These are phyloP conservation scores for Neurospora sp. DNA, from an alignment of 495 filamentous ascomycete species.

Conservation along the genomic window DNA sequence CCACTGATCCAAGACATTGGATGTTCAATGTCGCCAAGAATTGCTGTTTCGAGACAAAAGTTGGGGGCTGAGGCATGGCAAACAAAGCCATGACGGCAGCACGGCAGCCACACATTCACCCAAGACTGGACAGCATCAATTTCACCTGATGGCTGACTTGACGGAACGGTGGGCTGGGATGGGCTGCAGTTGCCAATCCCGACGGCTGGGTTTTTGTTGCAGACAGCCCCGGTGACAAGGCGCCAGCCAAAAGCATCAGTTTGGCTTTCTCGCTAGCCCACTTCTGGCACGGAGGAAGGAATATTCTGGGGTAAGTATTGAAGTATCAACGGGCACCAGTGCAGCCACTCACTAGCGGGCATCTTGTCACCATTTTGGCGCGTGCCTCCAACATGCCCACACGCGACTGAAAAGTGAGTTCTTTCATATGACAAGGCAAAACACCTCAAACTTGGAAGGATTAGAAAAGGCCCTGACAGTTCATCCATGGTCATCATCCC, in stretches of 20 bases:
- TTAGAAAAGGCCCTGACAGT: background rate
- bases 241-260: background rate
- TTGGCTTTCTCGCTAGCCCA: background rate
- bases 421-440: background rate
- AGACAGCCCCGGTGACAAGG: background rate
- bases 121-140: background rate
- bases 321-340: background rate
- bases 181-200: background rate
- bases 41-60: background rate
- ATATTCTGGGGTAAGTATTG: background rate
- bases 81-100: background rate
- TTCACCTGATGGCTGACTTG: background rate
- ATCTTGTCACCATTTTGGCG: background rate
- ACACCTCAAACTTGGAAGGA: background rate
- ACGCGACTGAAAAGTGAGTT: background rate
- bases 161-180: background rate
- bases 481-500: background rate
- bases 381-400: background rate
- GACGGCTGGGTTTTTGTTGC: background rate
- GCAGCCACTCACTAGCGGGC: background rate
- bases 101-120: background rate
- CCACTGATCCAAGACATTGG: background rate
- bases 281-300: background rate
- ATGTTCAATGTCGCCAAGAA: background rate
- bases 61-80: background rate